Percentiles rank a stretch among this genome's conserved stretches.
Evolutionary conservation across 495 filamentous ascomycete species (phyloP).

Genomic region (Pseudoneurospora amorphoporcata): DNA sequence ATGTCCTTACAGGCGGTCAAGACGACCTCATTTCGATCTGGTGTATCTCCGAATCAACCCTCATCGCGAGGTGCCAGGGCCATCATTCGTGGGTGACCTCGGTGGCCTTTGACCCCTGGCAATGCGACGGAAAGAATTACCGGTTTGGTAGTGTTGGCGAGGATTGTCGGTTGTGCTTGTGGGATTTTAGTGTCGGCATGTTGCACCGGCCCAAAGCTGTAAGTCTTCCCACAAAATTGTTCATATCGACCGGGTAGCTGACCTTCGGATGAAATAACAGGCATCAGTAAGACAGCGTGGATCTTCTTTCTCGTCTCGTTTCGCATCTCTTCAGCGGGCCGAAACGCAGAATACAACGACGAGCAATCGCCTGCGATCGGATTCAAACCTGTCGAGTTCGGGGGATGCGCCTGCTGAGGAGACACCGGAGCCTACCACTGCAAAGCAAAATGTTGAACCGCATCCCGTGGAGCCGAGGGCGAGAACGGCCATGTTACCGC

Average conservation of each 20-base stretch:
- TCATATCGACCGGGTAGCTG: not conserved
- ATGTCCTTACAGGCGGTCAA: slow-evolving; percentile 89
- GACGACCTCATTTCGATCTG: slow-evolving; percentile 94
- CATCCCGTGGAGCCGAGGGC: slow-evolving; percentile 76
- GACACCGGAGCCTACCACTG: not conserved
- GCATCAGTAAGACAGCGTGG: slow-evolving; percentile 48
- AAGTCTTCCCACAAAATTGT: slow-evolving; percentile 13
- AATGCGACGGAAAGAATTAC: slow-evolving; percentile 90
- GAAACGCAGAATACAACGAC: slow-evolving; percentile 39
- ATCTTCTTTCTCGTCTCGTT: slow-evolving; percentile 48
- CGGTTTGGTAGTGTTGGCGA: slow-evolving; percentile 93
- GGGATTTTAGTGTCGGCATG: slow-evolving; percentile 98
- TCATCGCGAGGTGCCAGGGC: slow-evolving; percentile 83
- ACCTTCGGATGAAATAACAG: slow-evolving; percentile 12
- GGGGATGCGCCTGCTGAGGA: slow-evolving; percentile 32
- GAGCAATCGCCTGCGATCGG: slow-evolving; percentile 51
- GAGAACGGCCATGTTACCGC: slow-evolving; percentile 78
- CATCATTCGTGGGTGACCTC: slow-evolving; percentile 93
- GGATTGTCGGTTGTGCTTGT: slow-evolving; percentile 79
- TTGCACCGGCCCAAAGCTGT: slow-evolving; percentile 73
- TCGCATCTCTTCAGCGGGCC: slow-evolving; percentile 35
- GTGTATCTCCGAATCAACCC: slow-evolving; percentile 70
- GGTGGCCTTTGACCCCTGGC: slow-evolving; percentile 91
- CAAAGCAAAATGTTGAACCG: slow-evolving; percentile 38
- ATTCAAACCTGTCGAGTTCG: slow-evolving; percentile 45